phyloP scores from a whole-genome alignment of 2,329 filamentous ascomycete genomes.

The Teratosphaeria zuluensis region DNA sequence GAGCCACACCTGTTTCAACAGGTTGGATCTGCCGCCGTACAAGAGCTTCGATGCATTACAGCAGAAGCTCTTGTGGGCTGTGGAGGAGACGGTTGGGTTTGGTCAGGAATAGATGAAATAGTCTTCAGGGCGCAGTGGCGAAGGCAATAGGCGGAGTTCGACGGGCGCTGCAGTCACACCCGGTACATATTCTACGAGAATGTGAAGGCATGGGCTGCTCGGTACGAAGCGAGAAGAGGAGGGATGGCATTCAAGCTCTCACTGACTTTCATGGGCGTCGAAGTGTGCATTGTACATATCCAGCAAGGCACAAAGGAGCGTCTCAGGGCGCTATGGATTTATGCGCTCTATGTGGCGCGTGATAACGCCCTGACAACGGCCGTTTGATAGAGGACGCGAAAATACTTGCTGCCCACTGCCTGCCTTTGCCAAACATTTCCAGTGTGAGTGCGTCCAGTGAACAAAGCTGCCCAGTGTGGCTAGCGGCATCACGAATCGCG shows the following conservation, averaged over 20 bases:
- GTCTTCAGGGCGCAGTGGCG: neutral
- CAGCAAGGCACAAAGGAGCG: neutral
- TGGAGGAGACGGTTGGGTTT: constrained; percentile 98
- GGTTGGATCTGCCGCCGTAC: constrained; percentile 87
- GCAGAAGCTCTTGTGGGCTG: constrained; percentile 86
- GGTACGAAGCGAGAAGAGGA: neutral
- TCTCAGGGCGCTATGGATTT: neutral
- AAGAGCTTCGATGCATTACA: constrained; percentile 79
- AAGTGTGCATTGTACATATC: neutral
- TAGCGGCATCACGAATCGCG: neutral
- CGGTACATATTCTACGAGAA: neutral
- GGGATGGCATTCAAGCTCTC: neutral
- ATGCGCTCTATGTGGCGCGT: neutral
- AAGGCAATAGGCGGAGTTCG: neutral
- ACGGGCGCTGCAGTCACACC: neutral
- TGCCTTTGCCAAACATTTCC: too few relatives aligned
- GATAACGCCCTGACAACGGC: neutral
- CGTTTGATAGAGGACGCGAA: neutral
- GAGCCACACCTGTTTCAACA: constrained; percentile 98
- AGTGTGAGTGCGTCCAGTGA: too few relatives aligned
- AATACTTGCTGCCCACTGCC: too few relatives aligned
- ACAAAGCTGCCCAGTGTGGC: too few relatives aligned
- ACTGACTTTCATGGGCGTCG: neutral
- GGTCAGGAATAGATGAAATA: constrained; percentile 68
- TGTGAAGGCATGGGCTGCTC: neutral